Evolutionary conservation across 257 asterid genomes (phyloP), one percentile per base, ranked within the genome.

Genomic region (Anisodus acutangulus): DNA sequence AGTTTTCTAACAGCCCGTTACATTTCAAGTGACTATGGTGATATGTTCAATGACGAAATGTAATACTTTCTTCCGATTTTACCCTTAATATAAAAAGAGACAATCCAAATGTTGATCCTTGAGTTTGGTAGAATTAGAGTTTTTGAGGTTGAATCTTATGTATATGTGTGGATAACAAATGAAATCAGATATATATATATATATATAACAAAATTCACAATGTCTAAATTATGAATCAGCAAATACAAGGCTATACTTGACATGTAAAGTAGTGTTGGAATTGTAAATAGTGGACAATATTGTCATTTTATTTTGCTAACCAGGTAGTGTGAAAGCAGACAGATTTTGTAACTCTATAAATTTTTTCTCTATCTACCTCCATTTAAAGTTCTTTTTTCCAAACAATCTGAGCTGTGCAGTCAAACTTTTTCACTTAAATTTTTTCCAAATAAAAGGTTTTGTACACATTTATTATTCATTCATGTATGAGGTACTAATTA

Each of bases 291-390:
- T 53, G 64, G 66, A 15, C 49, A 6, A 15, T 51, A 5, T 54
- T 78, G 66, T 78, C 82, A 53, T 78, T 78, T 78, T 13, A 78
- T 31, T 76, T 51, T 15, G 49, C 51, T 78, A 7, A 49, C 66
- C 8, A 8, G 22, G 12, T 31, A 53, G 66, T 78, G 49, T 78
- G 82, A 53, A 78, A 49, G 58, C 26, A 15, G 4, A 53, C 0
- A 26, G 4, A 53, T 53, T 53, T 53, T 78, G 47, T 53, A 78
- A 78, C 5, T 53, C 31, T 31, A 78, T 78, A 26, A 78, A 8
- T 13, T 12, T 31, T 26, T 31, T 5, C 49, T 15, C 53, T 53
- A 4, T 53, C 64, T 78, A 78, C 49, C 64, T 26, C 16, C 15
- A 53, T 76, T 76, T 53, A 3, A 13, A 53, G 12, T 51, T 76